These are phyloP conservation scores for Penicillium sp. DNA, from an alignment of 2,329 filamentous ascomycete genomes.

Conservation along the genomic window DNA sequence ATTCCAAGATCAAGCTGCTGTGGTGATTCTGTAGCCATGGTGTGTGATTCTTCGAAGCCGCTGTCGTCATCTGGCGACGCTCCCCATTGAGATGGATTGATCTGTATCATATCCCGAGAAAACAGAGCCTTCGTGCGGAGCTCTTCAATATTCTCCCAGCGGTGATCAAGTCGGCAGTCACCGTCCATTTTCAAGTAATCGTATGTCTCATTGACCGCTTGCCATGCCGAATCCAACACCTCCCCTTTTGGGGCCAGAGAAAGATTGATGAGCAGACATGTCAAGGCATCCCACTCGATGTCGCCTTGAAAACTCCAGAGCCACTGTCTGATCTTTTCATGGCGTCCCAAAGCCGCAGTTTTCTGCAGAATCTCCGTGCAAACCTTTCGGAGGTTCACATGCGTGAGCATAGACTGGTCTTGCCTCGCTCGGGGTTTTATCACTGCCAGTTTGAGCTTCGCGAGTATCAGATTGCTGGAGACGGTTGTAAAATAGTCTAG, in stretches of 20 bases:
- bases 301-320: slow-evolving; percentile 23
- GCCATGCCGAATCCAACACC: slow-evolving; percentile 3
- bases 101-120: not conserved
- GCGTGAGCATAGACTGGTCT: not conserved
- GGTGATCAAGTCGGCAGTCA: not conserved
- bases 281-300: slow-evolving; percentile 21
- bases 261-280: slow-evolving; percentile 11
- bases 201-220: slow-evolving; percentile 10
- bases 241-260: slow-evolving; percentile 3
- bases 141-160: not conserved
- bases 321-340: slow-evolving; percentile 17
- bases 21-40: not conserved
- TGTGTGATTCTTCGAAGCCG: not conserved
- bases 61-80: not conserved
- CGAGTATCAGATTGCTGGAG: slow-evolving; percentile 15
- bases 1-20: not conserved
- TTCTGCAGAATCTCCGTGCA: slow-evolving; percentile 20
- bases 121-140: not conserved
- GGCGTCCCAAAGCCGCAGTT: slow-evolving; percentile 9
- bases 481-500: slow-evolving; percentile 14
- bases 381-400: slow-evolving; percentile 1
- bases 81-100: not conserved
- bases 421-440: slow-evolving; percentile 7
- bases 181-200: slow-evolving; percentile 11
- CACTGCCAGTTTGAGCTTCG: slow-evolving; percentile 13